phyloP scores from a whole-genome alignment of 208 protist genomes.

The Acanthamoeba culbertsoni region DNA sequence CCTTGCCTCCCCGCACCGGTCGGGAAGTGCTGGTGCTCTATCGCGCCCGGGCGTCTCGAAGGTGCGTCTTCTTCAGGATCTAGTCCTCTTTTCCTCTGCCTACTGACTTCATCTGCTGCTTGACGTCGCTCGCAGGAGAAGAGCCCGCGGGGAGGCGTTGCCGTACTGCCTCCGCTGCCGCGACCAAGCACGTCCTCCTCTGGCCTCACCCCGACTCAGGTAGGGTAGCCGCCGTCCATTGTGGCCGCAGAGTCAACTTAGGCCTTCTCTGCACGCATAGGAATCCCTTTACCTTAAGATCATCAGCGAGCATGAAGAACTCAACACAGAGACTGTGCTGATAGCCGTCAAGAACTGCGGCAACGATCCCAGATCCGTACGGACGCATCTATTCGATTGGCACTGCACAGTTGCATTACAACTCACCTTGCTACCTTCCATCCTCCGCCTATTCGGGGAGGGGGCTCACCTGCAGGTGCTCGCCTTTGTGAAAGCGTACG shows the following conservation, averaged over 20 bases:
- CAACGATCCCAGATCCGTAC: slow-evolving; percentile 37
- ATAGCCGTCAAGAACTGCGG: background rate
- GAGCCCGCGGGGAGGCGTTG: background rate
- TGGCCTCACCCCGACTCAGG: background rate
- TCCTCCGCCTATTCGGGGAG: no score
- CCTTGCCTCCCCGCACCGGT: no score
- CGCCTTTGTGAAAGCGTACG: slow-evolving; percentile 18
- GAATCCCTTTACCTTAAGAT: background rate
- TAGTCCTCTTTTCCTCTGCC: background rate
- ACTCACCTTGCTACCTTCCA: no score
- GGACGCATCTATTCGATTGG: background rate
- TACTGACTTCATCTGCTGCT: background rate
- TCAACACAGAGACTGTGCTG: background rate
- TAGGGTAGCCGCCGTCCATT: background rate
- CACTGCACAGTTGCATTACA: no score
- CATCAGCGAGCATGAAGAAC: slow-evolving; percentile 27
- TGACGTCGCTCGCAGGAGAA: background rate
- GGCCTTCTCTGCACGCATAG: background rate
- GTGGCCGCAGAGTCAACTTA: background rate
- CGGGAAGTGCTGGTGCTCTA: no score
- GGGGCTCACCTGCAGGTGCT: no score
- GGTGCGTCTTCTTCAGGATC: no score
- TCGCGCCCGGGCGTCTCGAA: no score
- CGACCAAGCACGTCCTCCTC: background rate
- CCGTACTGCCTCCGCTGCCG: background rate